Base-by-base conservation (phyloP, 176 grass and related monocot species). In the Luzula sylvatica region DNA sequence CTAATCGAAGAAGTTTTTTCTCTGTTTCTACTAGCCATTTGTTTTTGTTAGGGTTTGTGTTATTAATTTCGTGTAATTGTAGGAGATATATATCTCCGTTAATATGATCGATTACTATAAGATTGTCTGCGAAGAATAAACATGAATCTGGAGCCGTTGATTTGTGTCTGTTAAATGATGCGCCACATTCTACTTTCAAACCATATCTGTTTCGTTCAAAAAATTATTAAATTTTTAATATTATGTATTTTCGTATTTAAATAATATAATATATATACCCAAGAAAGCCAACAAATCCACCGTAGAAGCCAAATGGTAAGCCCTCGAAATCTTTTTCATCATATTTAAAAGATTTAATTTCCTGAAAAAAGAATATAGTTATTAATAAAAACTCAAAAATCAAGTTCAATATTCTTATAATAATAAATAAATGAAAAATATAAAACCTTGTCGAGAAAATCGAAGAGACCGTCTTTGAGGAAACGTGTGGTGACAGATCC, bases 161-260 rank as follows among this genome's bases (percentile, higher is more conserved):
- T 79, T 77, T 86, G 62, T 77, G 58, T 6, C 17, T 62, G 64
- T 98, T 98, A 41, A 63, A 78, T 74, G 81, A 74, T 68, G 92
- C 74, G 43, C 83, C 81, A 32, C 92, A 98, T 79, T 98, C 92
- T 11, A 90, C 65, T 86, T 98, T 98, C 44, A 98, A 81, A 67
- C 75, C 75, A 22, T 98, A 98, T 55, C 92, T 98, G 71, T 61
- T 69, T 46, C 19, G 45, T 42, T 28, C n/a, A 7, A 15, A 65
- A 50, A 70, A 58, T 11, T 51, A 42, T 23, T 8, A 0, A 42
- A 2, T 20, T 53, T 50, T 50, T 30, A 42, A 50, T 27, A 50
- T 15, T 23, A 67, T 2, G 2, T 15, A 17, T 16, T n/a, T n/a
- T n/a, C 15, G 15, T 38, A 45, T 45, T 45, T 44, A 7, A 35